Percentiles rank a stretch among this genome's conserved stretches.
Conservation (phyloP, 306 rosid species). For the Inga laurina region DNA sequence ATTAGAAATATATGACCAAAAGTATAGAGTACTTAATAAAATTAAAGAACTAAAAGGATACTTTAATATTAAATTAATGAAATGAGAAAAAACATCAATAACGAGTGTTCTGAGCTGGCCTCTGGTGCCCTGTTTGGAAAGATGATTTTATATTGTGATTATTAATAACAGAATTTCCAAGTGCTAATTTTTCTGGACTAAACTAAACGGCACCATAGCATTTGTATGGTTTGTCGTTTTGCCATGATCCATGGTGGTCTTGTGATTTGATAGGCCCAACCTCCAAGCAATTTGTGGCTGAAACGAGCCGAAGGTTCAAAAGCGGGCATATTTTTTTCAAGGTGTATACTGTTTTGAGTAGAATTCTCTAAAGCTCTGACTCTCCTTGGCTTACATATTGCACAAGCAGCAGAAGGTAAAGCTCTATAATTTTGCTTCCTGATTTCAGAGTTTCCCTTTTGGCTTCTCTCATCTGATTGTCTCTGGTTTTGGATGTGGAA, state of each 20-base stretch:
- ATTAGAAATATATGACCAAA: too few relatives aligned
- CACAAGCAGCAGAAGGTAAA: slow-evolving; percentile 2
- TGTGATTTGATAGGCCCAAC: neutral
- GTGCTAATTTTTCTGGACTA: neutral
- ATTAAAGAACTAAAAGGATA: too few relatives aligned
- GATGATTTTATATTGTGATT: too few relatives aligned
- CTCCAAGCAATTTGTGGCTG: slow-evolving; percentile 5
- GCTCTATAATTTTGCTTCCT: slow-evolving; percentile 8
- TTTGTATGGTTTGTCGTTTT: neutral
- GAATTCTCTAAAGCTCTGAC: neutral
- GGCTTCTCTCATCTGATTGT: neutral
- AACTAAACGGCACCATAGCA: neutral
- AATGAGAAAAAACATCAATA: too few relatives aligned
- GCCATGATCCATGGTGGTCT: neutral
- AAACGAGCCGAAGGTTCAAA: neutral
- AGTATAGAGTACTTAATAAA: too few relatives aligned
- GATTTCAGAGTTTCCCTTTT: neutral
- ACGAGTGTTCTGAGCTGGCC: too few relatives aligned
- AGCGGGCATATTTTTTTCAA: neutral
- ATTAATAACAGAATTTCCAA: neutral
- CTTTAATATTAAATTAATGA: too few relatives aligned
- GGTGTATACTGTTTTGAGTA: neutral
- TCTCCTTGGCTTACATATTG: neutral
- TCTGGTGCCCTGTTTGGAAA: too few relatives aligned
- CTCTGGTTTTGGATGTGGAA: neutral